Evolutionary conservation across 2,329 filamentous ascomycete species (phyloP), one percentile per base, ranked within the genome.

Genomic region (Monosporascus sp.): DNA sequence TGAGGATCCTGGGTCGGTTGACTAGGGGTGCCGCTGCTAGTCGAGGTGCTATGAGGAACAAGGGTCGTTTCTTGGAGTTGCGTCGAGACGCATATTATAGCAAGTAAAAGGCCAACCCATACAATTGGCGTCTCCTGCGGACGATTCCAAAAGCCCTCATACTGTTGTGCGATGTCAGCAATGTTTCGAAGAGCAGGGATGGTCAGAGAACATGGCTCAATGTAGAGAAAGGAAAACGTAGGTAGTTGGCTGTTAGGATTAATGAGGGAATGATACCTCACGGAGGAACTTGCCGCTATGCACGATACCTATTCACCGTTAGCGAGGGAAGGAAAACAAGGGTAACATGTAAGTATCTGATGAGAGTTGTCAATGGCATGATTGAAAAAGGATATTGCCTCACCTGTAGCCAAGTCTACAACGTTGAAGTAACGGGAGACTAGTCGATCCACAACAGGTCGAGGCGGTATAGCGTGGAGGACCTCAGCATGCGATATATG

Each of bases 61-160:
- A 43, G 46, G 37, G 52, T 55, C 6, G 44, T 58, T 15, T 58
- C 48, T 18, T 55, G 55, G 51, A 54, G 55, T 25, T 60, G 54
- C 5, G 61, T 57, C 1, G 75, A 67, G 3, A 77, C 57, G 51
- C 70, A 72, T 52, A 79, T 64, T 2, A 79, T 77, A 11, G 66
- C 65, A 58, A 73, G 79, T 1, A 79, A 58, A 1, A 77, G 66
- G 3, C 72, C 75, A 9, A 80, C 51, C 76, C 76, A 80, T 52
- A 72, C 69, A 5, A 69, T 63, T 0, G 75, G 67, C 1, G 68
- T 65, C 0, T 59, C 58, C 1, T 53, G 52, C 5, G 72, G 72
- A 17, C 70, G 59, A 15, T 64, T 55, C 74, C 75, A 79, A 50
- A 77, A 79, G 2, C 61, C 56, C 1, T 72, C 67, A 48, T 79